Percentiles rank a stretch among this genome's conserved stretches.
Evolutionary conservation across 495 filamentous ascomycete species (phyloP).

Genomic region (Aspergillus carlsbadensis): DNA sequence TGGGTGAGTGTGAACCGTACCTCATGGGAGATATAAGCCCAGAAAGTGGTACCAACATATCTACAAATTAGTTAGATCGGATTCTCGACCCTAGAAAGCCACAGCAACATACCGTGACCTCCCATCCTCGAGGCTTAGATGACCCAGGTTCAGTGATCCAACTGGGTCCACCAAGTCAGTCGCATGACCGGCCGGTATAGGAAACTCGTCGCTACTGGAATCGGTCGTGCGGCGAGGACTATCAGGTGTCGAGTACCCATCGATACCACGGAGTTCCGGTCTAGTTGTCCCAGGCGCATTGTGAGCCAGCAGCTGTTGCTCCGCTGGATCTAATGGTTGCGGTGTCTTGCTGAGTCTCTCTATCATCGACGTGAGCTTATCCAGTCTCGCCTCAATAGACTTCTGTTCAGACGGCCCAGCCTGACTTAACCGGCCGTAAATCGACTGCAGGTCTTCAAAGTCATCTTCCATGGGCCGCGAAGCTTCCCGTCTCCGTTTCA

Average conservation of each 20-base stretch:
- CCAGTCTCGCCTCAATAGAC: constrained; percentile 43
- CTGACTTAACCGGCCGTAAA: constrained; percentile 35
- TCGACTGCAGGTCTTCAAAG: constrained; percentile 37
- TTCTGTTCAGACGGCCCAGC: constrained; percentile 29
- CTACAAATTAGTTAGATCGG: constrained; percentile 17
- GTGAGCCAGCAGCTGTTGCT: constrained; percentile 24
- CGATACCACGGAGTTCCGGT: constrained; percentile 19
- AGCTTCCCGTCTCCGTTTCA: constrained; percentile 37
- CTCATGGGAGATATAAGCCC: constrained; percentile 53
- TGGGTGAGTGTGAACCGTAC: constrained; percentile 19
- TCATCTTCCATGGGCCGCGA: constrained; percentile 34
- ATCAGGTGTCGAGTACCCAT: constrained; percentile 17
- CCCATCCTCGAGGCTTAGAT: constrained; percentile 49
- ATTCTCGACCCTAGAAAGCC: not conserved
- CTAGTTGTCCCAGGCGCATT: constrained; percentile 21
- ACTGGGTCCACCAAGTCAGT: constrained; percentile 47
- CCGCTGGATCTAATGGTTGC: constrained; percentile 27
- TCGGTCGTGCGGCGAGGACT: constrained; percentile 40
- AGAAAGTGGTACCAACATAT: constrained; percentile 53
- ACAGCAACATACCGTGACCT: constrained; percentile 40
- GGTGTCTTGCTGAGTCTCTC: constrained; percentile 38
- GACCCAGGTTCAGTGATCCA: constrained; percentile 45
- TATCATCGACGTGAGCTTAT: constrained; percentile 48
- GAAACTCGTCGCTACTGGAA: constrained; percentile 46
- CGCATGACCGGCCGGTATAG: constrained; percentile 45